Evolutionary conservation across 805 yeast species (phyloP), one percentile per base, ranked within the genome.

Genomic region (Spencermartinsiella europaea): DNA sequence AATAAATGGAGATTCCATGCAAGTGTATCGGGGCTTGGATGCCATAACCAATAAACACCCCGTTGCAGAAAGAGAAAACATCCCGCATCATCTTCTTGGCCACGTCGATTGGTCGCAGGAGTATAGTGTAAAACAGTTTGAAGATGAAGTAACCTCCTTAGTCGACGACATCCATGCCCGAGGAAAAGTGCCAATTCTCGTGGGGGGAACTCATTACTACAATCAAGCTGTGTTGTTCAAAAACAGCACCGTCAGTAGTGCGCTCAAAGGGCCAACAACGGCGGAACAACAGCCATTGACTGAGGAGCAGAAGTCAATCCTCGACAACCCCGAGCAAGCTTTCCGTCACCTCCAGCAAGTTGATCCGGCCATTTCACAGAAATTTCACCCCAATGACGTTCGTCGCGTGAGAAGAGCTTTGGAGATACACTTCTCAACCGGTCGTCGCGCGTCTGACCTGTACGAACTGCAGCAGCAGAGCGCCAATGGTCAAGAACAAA

Each of bases 1-100:
- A 52, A 85, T 93, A 52, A 93, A 93, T 65, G 96, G 95, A 0
- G 99, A 93, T 62, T 88, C 98, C 1, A 90, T 93, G 97, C 99
- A 93, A 65, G 85, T 93, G 72, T 93, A 93, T 64, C 67, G 71
- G 34, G 81, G 78, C 0, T 67, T 80, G 0, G 87, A 84, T 12
- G 77, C 79, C 8, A 87, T 93, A 50, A 86, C 99, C 14, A 93
- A 93, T 59, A 93, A 93, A 59, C 98, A 93, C 57, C 98, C 99
- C 0, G 49, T 83, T 0, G 70, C 68, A 0, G 96, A 91, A 54
- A 70, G 96, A 33, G 70, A 73, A 4, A 91, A 88, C 0, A 60
- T 93, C 0, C 75, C 79, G 0, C 99, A 93, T 60, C 96, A 90
- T 69, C 81, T 93, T 1, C 81, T 93, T 79, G 81, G 93, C 55